These are phyloP conservation scores for Carex cristatella DNA, from an alignment of 176 grass and related monocot species.

Conservation along the genomic window DNA sequence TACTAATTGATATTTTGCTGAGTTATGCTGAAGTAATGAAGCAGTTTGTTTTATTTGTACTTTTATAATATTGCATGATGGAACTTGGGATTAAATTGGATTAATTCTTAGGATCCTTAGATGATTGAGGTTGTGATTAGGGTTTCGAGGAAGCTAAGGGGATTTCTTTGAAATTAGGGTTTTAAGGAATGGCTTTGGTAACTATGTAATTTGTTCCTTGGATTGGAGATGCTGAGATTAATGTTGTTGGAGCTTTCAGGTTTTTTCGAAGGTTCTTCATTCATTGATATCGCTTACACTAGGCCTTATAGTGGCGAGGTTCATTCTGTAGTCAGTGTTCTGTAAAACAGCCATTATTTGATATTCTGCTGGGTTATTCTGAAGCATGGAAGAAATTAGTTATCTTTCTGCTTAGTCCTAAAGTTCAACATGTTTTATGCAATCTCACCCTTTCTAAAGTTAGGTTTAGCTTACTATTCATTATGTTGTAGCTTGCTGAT, in stretches of 20 bases:
- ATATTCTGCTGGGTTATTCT: background rate
- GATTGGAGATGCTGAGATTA: background rate
- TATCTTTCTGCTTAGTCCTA: background rate
- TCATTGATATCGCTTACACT: background rate
- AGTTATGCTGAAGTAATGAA: background rate
- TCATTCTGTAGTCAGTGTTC: background rate
- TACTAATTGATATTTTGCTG: background rate
- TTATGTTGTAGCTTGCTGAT: background rate
- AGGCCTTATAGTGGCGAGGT: background rate
- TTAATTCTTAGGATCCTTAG: background rate
- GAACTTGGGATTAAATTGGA: background rate
- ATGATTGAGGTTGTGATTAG: background rate
- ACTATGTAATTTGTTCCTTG: background rate
- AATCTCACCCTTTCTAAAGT: background rate
- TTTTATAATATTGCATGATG: background rate
- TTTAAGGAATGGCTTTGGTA: background rate
- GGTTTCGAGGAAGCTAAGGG: background rate
- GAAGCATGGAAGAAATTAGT: background rate
- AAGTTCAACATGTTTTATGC: background rate
- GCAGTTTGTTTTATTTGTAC: background rate
- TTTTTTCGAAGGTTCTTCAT: background rate
- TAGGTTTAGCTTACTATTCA: background rate
- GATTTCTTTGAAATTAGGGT: background rate
- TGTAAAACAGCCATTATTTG: background rate
- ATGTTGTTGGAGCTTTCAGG: background rate